Percentiles rank a stretch among this genome's conserved stretches.
Evolutionary conservation across 2,329 filamentous ascomycete genomes (phyloP).

Genomic region (Claviceps maximensis): DNA sequence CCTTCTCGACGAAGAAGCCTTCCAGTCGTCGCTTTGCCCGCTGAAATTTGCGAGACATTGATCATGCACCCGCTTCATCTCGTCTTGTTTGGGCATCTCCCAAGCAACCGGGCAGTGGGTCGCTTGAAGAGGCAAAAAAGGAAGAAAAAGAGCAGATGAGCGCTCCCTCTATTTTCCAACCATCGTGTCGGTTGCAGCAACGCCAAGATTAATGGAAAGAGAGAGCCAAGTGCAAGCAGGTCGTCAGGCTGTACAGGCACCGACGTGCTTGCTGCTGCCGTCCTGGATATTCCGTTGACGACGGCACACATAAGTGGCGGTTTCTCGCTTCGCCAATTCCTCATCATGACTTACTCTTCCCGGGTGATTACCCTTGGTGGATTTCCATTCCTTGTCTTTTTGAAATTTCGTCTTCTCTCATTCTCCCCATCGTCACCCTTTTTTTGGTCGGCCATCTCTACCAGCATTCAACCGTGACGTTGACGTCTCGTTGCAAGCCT

Average conservation of each 20-base stretch:
- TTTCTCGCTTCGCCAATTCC: conserved; percentile 1
- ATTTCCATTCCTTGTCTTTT: neutral
- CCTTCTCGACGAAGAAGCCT: neutral
- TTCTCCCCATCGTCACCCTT: conserved; percentile 3
- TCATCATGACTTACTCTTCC: neutral
- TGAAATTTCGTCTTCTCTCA: conserved; percentile 2
- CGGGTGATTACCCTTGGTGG: neutral
- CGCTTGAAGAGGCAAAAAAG: neutral
- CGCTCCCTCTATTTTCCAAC: neutral
- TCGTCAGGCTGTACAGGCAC: neutral
- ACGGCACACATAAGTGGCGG: neutral
- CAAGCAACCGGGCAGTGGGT: neutral
- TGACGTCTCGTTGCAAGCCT: conserved; percentile 3
- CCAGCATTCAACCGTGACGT: conserved; percentile 4
- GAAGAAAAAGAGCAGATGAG: neutral
- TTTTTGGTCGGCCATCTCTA: conserved; percentile 8
- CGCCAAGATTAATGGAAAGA: conserved; percentile 1
- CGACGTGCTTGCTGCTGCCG: conserved; percentile 1
- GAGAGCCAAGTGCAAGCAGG: neutral
- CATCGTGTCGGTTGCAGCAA: neutral
- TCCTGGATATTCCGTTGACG: neutral
- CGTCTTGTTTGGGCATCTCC: neutral
- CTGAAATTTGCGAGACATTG: neutral
- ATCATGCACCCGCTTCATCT: neutral
- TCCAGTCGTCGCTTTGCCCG: neutral